Evolutionary conservation across 208 protist species (phyloP).

Genomic region (Trypanosoma scelopori): DNA sequence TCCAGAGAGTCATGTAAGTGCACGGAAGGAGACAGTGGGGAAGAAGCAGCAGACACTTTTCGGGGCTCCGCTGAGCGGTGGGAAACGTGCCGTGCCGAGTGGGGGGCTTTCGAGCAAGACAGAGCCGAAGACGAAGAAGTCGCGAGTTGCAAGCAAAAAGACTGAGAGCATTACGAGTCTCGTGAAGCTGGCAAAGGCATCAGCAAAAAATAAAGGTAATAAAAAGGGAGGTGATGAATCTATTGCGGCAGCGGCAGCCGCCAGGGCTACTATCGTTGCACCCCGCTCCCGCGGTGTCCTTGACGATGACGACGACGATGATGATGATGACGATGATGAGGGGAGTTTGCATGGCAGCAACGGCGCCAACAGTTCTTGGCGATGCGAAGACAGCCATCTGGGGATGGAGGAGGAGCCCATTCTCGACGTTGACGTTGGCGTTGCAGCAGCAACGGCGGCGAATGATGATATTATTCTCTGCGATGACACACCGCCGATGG

Average conservation of each 20-base stretch:
- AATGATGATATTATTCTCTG: constrained; percentile 85
- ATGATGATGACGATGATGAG: constrained; percentile 31
- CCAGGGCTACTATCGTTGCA: too few species aligned
- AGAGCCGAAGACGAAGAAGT: constrained; percentile 23
- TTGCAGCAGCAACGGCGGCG: too few species aligned
- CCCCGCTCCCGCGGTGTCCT: constrained; percentile 7
- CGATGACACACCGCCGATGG: constrained; percentile 70
- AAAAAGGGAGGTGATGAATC: background rate
- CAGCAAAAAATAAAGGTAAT: constrained; percentile 31
- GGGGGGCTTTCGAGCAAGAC: background rate
- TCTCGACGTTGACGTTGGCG: constrained; percentile 44
- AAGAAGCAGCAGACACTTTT: constrained; percentile 40
- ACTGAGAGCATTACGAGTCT: constrained; percentile 49
- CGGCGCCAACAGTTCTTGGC: background rate
- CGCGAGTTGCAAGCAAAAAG: constrained; percentile 20
- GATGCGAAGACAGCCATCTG: constrained; percentile 16
- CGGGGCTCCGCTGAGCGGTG: constrained; percentile 34
- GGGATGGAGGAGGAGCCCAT: constrained; percentile 28
- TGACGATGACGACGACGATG: constrained; percentile 32
- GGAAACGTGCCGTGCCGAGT: constrained; percentile 12
- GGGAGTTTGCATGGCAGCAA: background rate
- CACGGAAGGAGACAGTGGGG: background rate
- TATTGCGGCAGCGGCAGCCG: background rate
- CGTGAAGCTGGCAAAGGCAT: constrained; percentile 70
- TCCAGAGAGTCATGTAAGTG: background rate